phyloP scores from a whole-genome alignment of 768 basidiomycete species.

The Pulveroboletus sp. region DNA sequence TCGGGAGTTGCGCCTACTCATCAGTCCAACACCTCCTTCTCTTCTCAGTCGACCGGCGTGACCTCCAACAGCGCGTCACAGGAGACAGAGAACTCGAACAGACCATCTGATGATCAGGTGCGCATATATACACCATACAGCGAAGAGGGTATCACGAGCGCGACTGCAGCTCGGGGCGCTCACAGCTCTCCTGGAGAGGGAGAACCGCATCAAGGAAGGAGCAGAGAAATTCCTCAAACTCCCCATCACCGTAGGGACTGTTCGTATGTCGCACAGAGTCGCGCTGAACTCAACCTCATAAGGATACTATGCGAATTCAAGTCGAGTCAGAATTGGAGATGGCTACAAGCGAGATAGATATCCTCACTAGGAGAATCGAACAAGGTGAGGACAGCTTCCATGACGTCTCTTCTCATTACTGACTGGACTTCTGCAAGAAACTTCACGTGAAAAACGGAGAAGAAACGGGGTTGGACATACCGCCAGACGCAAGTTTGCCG shows the following conservation, averaged over 20 bases:
- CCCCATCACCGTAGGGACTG: slow-evolving; percentile 41
- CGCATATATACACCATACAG: slow-evolving; percentile 2
- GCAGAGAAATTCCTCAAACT: slow-evolving; percentile 86
- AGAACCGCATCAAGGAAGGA: slow-evolving; percentile 84
- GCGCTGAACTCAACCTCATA: slow-evolving; percentile 8
- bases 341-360: slow-evolving; percentile 68
- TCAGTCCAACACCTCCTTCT: slow-evolving; percentile 26
- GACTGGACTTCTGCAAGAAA: slow-evolving; percentile 15
- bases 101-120: slow-evolving; percentile 29
- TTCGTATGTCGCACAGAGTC: slow-evolving; percentile 3
- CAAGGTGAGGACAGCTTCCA: slow-evolving; percentile 31
- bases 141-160: slow-evolving; percentile 3
- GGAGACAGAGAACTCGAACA: slow-evolving; percentile 21
- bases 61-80: slow-evolving; percentile 21
- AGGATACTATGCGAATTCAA: slow-evolving; percentile 64
- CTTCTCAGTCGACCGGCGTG: slow-evolving; percentile 27
- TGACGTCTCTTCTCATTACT: background rate
- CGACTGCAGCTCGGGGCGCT: slow-evolving; percentile 57
- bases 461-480: slow-evolving; percentile 23
- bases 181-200: slow-evolving; percentile 62
- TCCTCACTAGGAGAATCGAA: slow-evolving; percentile 50
- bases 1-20: slow-evolving; percentile 17
- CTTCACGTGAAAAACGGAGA: slow-evolving; percentile 29
- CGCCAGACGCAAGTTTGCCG: slow-evolving; percentile 32
- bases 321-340: slow-evolving; percentile 75